These are phyloP conservation scores for Yarrowia deformans DNA, from an alignment of 805 yeast genomes.

Conservation along the genomic window DNA sequence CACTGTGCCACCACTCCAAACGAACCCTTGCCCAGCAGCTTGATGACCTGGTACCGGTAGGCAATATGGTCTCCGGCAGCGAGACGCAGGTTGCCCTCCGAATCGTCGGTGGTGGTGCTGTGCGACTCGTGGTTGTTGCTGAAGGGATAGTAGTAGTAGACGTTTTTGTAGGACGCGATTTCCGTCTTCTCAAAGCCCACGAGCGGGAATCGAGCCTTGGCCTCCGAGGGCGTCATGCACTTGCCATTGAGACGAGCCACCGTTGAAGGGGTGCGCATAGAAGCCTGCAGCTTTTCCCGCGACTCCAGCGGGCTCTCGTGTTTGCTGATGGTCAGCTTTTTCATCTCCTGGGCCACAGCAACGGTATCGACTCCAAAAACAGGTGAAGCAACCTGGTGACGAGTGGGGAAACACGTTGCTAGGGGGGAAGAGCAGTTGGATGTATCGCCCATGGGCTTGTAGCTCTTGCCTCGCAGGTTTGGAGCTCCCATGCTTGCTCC, in stretches of 20 bases:
- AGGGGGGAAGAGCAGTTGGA: conserved; percentile 9
- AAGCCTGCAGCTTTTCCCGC: conserved; percentile 38
- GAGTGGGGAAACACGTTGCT: conserved; percentile 13
- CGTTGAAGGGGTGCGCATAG: conserved; percentile 35
- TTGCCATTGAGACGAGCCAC: conserved; percentile 43
- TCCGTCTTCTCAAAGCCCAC: conserved; percentile 58
- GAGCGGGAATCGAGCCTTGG: conserved; percentile 64
- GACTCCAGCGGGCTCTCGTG: conserved; percentile 36
- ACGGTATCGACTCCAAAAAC: conserved; percentile 6
- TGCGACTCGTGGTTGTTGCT: conserved; percentile 62
- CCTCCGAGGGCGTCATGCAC: conserved; percentile 41
- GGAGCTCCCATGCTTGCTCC: background rate
- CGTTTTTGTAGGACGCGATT: conserved; percentile 42
- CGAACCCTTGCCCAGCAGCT: conserved; percentile 75
- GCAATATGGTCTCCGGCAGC: conserved; percentile 73
- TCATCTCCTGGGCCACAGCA: conserved; percentile 39
- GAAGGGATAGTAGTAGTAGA: conserved; percentile 44
- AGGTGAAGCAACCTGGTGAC: conserved; percentile 13
- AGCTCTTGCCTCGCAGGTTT: conserved; percentile 10
- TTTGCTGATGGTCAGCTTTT: conserved; percentile 40
- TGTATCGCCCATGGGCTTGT: conserved; percentile 24
- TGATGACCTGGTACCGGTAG: conserved; percentile 70
- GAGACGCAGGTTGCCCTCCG: conserved; percentile 65
- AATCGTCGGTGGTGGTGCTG: conserved; percentile 60
- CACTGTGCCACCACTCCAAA: conserved; percentile 81